These are phyloP conservation scores for Fusarium oligoseptatum DNA, from an alignment of 2,329 filamentous ascomycete genomes.

Conservation along the genomic window DNA sequence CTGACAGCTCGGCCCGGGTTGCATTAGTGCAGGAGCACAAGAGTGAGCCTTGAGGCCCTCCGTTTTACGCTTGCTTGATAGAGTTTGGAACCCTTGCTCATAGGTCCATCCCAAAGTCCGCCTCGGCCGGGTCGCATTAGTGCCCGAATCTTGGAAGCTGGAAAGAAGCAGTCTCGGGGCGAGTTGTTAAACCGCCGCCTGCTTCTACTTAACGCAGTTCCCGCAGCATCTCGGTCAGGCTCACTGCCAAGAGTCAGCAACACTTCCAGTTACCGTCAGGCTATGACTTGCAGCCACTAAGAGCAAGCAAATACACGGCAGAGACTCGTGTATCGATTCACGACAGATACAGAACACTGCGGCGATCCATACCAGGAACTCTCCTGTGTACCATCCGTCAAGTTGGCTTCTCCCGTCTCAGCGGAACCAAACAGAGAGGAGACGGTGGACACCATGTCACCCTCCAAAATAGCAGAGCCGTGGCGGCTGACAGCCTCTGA, in stretches of 20 bases:
- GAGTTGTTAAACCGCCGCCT: background rate
- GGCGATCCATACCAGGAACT: background rate
- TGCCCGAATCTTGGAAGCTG: conserved; percentile 7
- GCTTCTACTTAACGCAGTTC: background rate
- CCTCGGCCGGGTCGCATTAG: conserved; percentile 29
- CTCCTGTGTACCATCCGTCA: background rate
- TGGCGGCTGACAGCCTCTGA: conserved; percentile 59
- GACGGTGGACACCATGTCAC: conserved; percentile 16
- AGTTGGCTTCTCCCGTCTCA: background rate
- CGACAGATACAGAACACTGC: background rate
- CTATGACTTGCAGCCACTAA: background rate
- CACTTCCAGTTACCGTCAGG: background rate
- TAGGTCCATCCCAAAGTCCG: background rate
- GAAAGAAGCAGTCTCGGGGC: background rate
- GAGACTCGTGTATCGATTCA: background rate
- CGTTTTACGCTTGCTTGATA: background rate
- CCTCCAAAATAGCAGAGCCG: conserved; percentile 29
- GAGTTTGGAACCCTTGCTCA: background rate
- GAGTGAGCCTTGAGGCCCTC: conserved; percentile 1
- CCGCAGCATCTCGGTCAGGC: background rate
- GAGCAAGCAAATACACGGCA: background rate
- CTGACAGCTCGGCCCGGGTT: conserved; percentile 35
- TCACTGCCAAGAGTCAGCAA: background rate
- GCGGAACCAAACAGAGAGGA: background rate
- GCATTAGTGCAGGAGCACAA: conserved; percentile 28